Evolutionary conservation across 768 basidiomycete species (phyloP), one percentile per base, ranked within the genome.

Genomic region (Amanita rimosa): DNA sequence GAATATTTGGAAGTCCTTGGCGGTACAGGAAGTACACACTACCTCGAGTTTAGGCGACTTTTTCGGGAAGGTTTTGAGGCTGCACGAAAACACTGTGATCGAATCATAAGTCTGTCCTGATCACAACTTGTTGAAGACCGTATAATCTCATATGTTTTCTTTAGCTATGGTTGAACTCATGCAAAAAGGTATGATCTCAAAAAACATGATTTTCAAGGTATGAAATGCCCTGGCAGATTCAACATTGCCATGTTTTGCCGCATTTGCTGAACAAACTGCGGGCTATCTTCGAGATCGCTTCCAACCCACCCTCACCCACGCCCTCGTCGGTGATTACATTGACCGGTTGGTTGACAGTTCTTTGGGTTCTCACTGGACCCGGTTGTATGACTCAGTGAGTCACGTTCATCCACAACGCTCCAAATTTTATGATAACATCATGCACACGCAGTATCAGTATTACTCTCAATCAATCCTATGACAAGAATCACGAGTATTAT

Each of bases 1-100:
- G 96, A 99, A 64, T 99, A 99, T 64, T 75, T 99, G 46, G 95
- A 98, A 56, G 88, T 99, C 24, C 72, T 99, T 26, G 96, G 96
- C 7, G 95, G 95, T 3, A 67, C 87, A 36, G 74, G 84, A 44
- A 76, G 82, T 24, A 71, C 81, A 19, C 74, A 85, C 10, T 97
- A 85, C 60, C 61, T 73, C 38, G 88, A 95, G 61, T 99, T 97
- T 70, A 85, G 78, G 60, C 72, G 74, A 48, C 68, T 96, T 34
- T 97, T 98, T 67, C 85, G 79, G 55, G 86, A 94, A 57, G 92
- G 93, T 39, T 99, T 98, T 59, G 90, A 96, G 57, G 83, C 84
- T 29, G 88, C 88, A 21, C 70, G 95, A 54, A 98, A 98, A 63
- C 94, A 98, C 54, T 95, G 94, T 54, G 96, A 98, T 63, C 77